These are phyloP conservation scores for Candida ficus DNA, from an alignment of 805 yeast genomes.

Conservation along the genomic window DNA sequence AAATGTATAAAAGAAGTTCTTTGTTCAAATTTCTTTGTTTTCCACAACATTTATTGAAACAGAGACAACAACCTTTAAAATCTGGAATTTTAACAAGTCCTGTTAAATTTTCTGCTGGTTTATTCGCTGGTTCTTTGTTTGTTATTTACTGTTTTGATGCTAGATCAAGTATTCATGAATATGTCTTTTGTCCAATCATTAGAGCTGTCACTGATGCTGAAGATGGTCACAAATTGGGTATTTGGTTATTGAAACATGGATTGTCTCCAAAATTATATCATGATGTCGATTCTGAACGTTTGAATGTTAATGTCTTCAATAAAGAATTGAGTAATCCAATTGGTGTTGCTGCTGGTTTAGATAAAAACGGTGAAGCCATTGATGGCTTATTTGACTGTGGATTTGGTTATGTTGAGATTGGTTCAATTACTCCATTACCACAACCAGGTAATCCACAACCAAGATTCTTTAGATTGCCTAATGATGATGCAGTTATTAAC, in stretches of 20 bases:
- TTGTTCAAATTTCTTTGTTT: background rate
- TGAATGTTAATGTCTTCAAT: conserved; percentile 64
- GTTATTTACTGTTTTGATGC: conserved; percentile 63
- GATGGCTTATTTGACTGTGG: conserved; percentile 76
- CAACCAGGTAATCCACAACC: conserved; percentile 96
- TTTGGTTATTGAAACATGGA: conserved; percentile 63
- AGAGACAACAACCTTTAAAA: conserved; percentile 3
- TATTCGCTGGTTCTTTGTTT: conserved; percentile 35
- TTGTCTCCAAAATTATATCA: conserved; percentile 55
- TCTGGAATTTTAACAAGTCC: conserved; percentile 11
- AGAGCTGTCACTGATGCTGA: conserved; percentile 77
- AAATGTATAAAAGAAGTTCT: no score
- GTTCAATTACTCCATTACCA: conserved; percentile 87
- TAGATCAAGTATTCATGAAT: conserved; percentile 78
- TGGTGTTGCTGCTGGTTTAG: conserved; percentile 95
- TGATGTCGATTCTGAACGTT: conserved; percentile 45
- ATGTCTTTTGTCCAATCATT: conserved; percentile 70
- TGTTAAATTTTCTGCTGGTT: conserved; percentile 21
- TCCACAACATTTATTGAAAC: background rate
- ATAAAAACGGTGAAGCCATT: conserved; percentile 88
- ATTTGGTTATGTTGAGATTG: conserved; percentile 87
- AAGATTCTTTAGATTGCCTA: conserved; percentile 78
- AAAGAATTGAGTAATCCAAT: conserved; percentile 64
- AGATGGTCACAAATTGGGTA: conserved; percentile 74
- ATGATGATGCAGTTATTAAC: conserved; percentile 88